These are phyloP conservation scores for Ceratocystis harringtonii DNA, from an alignment of 2,329 filamentous ascomycete species.

Conservation along the genomic window DNA sequence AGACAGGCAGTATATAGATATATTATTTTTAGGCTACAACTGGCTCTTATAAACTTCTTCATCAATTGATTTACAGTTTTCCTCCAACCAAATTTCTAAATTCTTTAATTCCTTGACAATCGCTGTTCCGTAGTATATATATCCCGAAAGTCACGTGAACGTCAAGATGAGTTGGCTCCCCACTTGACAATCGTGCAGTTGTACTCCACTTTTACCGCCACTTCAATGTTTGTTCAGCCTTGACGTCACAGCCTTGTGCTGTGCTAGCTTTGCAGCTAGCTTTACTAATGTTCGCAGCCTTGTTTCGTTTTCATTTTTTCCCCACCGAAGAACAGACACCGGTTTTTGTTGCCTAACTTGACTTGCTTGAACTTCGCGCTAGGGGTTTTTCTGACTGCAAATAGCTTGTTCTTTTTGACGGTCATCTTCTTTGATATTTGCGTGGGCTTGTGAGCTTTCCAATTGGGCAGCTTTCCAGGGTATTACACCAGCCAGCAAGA, in stretches of 20 bases:
- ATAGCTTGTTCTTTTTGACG: neutral
- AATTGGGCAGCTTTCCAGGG: neutral
- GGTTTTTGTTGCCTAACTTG: too few species aligned
- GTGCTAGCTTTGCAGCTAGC: neutral
- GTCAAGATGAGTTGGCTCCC: neutral
- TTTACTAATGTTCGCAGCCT: neutral
- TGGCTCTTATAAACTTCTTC: neutral
- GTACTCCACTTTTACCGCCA: neutral
- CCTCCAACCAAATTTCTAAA: neutral
- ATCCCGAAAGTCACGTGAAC: neutral
- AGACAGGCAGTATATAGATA: neutral
- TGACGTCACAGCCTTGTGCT: conserved; percentile 17
- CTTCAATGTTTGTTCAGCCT: conserved; percentile 10
- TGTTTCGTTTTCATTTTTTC: neutral
- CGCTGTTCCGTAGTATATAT: too few species aligned
- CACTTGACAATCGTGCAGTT: conserved; percentile 5
- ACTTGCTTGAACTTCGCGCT: neutral
- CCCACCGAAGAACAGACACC: neutral
- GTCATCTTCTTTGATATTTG: neutral
- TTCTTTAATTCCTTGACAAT: too few species aligned
- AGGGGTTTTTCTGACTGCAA: neutral
- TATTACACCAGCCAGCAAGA: too few species aligned
- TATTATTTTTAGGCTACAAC: neutral
- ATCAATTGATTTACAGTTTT: conserved; percentile 4
- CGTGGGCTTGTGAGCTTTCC: neutral